Evolutionary conservation across 768 basidiomycete species (phyloP).

Genomic region (Boletus eberwhitei): DNA sequence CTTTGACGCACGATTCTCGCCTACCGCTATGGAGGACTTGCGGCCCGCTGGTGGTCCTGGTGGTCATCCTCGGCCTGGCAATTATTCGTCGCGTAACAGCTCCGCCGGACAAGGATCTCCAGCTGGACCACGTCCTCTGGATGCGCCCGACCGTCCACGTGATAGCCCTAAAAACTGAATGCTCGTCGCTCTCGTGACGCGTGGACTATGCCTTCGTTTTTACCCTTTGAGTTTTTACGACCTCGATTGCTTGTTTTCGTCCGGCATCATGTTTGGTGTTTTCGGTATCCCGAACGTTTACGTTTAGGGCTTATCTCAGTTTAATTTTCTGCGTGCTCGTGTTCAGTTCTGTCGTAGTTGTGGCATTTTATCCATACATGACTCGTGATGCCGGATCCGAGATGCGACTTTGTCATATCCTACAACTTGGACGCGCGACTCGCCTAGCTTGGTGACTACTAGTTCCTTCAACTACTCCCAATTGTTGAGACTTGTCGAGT

Average conservation of each 20-base stretch:
- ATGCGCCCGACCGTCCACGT: conserved; percentile 24
- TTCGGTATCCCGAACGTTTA: conserved; percentile 12
- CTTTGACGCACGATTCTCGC: conserved; percentile 59
- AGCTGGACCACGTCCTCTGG: conserved; percentile 33
- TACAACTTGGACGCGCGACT: neutral
- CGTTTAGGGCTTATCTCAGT: conserved; percentile 12
- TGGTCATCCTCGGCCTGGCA: conserved; percentile 28
- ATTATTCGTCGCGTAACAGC: conserved; percentile 44
- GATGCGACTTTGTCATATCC: conserved; percentile 5
- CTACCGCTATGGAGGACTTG: conserved; percentile 29
- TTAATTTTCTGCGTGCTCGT: conserved; percentile 13
- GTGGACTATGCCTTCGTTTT: conserved; percentile 9
- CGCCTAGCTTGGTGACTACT: neutral
- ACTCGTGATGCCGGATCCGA: neutral
- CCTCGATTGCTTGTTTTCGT: conserved; percentile 12
- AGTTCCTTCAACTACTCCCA: neutral
- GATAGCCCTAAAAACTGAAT: conserved; percentile 27
- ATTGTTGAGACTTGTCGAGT: neutral
- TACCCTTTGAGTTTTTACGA: conserved; percentile 10
- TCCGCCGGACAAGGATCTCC: conserved; percentile 58
- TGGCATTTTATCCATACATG: conserved; percentile 5
- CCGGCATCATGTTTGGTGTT: conserved; percentile 16
- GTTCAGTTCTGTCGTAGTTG: conserved; percentile 6
- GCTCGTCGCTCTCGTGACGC: neutral
- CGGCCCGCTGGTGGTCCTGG: conserved; percentile 28